Evolutionary conservation across 2,329 filamentous ascomycete genomes (phyloP).

Genomic region (Colletotrichum sp.): DNA sequence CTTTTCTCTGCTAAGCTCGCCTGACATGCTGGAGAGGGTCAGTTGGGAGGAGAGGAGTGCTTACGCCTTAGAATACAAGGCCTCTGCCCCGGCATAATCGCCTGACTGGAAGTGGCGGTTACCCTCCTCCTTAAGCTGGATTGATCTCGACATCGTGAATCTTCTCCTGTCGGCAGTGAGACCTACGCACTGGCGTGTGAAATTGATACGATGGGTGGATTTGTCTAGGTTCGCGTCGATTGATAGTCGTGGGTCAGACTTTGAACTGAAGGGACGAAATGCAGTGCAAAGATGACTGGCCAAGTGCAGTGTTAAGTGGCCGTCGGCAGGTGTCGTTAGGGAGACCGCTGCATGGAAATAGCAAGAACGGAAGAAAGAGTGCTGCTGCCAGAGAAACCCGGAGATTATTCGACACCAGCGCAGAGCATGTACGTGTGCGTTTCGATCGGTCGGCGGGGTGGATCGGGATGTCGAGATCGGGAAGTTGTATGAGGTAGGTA

Average conservation of each 20-base stretch:
- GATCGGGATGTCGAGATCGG: not conserved
- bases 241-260: not conserved
- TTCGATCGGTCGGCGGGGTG: not conserved
- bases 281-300: not conserved
- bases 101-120: conserved; percentile 69
- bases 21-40: not conserved
- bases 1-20: not conserved
- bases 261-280: not conserved
- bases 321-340: not conserved
- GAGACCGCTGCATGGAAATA: not conserved
- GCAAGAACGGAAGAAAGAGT: not conserved
- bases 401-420: not conserved
- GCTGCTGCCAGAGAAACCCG: not conserved
- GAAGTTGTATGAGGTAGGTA: not conserved
- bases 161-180: not conserved
- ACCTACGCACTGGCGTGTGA: not conserved
- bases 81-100: conserved; percentile 71
- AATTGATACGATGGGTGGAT: not conserved
- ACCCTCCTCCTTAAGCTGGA: conserved; percentile 60
- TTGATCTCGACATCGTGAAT: conserved; percentile 31
- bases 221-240: not conserved
- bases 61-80: conserved; percentile 74
- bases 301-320: not conserved
- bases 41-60: conserved; percentile 24
- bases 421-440: not conserved